These are phyloP conservation scores for Solanum piurae DNA, from an alignment of 257 asterid species.

Conservation along the genomic window DNA sequence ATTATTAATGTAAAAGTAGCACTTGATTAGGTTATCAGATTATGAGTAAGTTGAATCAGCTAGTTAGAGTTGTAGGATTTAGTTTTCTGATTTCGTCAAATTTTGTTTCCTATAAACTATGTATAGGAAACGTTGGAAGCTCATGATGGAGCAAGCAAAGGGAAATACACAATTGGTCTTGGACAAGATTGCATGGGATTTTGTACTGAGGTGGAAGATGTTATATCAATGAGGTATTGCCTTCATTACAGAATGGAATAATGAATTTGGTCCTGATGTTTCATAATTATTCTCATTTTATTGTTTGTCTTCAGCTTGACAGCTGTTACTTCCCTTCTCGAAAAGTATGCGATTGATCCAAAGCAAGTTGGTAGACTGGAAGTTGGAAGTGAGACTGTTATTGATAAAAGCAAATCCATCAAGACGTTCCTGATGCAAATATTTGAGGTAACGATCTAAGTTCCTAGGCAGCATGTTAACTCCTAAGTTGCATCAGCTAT, in stretches of 20 bases:
- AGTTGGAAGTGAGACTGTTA: slow-evolving; percentile 97
- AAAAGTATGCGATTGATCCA: slow-evolving; percentile 73
- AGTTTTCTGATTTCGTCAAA: background rate
- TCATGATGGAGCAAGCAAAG: slow-evolving; percentile 98
- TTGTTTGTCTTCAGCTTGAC: slow-evolving; percentile 66
- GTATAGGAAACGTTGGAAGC: slow-evolving; percentile 81
- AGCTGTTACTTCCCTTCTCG: slow-evolving; percentile 79
- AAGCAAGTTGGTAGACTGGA: slow-evolving; percentile 91
- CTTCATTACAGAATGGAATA: background rate
- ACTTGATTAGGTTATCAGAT: background rate
- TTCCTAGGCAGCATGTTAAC: background rate
- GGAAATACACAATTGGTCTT: slow-evolving; percentile 97
- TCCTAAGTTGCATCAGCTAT: background rate
- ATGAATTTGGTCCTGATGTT: background rate
- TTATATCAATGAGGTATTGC: slow-evolving; percentile 87
- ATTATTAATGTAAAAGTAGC: background rate
- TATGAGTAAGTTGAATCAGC: background rate
- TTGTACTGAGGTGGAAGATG: slow-evolving; percentile 96
- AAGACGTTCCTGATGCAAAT: slow-evolving; percentile 98
- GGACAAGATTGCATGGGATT: slow-evolving; percentile 99
- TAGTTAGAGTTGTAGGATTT: background rate
- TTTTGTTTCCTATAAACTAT: background rate
- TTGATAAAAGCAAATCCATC: slow-evolving; percentile 96
- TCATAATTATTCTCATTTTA: background rate
- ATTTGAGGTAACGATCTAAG: slow-evolving; percentile 56